These are phyloP conservation scores for Lagerstroemia speciosa DNA, from an alignment of 345 rosid genomes.

Conservation along the genomic window DNA sequence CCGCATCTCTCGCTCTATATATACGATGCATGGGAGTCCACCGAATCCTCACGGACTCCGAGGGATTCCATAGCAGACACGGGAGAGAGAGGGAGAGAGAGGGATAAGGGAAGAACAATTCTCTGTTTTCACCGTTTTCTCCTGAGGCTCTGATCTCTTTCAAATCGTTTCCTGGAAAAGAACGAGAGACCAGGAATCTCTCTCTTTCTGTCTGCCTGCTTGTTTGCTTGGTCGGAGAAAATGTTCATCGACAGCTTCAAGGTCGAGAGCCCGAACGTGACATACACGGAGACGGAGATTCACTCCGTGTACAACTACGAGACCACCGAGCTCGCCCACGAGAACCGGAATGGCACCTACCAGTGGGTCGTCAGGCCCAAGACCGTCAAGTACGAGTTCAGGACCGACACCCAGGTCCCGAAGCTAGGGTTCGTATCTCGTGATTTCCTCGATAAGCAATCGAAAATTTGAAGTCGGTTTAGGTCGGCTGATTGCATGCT, in stretches of 20 bases:
- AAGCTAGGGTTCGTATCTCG: conserved; percentile 87
- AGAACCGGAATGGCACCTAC: conserved; percentile 62
- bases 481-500: too few species aligned
- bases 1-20: conserved; percentile 3
- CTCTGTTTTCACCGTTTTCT: too few species aligned
- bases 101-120: too few species aligned
- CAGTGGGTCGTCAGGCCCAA: conserved; percentile 91
- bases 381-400: conserved; percentile 80
- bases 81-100: not conserved
- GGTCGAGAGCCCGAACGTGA: conserved; percentile 84
- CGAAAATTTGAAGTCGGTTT: not conserved
- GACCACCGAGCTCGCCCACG: conserved; percentile 92
- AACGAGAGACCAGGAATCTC: too few species aligned
- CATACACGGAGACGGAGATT: conserved; percentile 76
- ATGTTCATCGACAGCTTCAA: conserved; percentile 85
- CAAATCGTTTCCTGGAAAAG: too few species aligned
- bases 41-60: too few species aligned
- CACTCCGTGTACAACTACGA: conserved; percentile 78
- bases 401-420: conserved; percentile 64
- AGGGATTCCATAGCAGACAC: not conserved
- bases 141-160: too few species aligned
- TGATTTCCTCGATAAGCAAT: not conserved
- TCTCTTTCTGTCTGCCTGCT: not conserved
- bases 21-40: not conserved
- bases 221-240: conserved; percentile 6